These are phyloP conservation scores for Prunella vulgaris DNA, from an alignment of 257 asterid genomes.

Conservation along the genomic window DNA sequence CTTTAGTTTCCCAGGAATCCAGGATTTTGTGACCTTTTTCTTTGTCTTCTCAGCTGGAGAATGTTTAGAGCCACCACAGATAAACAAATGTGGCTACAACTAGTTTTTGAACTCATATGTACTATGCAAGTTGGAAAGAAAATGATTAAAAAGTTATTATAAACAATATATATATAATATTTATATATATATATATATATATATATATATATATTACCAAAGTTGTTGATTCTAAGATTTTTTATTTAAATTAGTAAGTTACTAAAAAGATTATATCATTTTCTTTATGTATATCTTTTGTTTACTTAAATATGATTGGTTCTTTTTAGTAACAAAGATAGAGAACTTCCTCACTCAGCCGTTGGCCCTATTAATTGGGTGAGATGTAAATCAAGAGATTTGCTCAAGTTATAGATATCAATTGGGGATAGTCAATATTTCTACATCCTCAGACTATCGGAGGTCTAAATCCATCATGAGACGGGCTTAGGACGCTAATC, in stretches of 20 bases:
- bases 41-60: background rate
- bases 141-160: background rate
- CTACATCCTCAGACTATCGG: slow-evolving; percentile 14
- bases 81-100: background rate
- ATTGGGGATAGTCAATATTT: no score
- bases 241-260: no score
- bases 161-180: background rate
- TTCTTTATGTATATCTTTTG: no score
- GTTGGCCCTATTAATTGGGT: no score
- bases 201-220: no score
- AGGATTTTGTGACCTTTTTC: background rate
- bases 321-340: no score
- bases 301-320: no score
- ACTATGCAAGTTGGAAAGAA: background rate
- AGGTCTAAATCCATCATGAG: slow-evolving; percentile 23
- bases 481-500: slow-evolving; percentile 36
- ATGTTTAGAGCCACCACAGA: background rate
- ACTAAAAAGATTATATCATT: no score
- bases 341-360: no score
- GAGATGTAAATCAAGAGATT: no score
- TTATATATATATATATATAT: background rate
- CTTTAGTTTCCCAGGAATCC: slow-evolving; percentile 22
- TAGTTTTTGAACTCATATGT: background rate
- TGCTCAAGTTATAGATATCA: no score
- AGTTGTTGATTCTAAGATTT: no score